A percentile compares a stretch with the other conserved stretches of the same genome.
Evolutionary conservation across 2,329 filamentous ascomycete genomes (phyloP).

Genomic region (Xylaria polymorpha): DNA sequence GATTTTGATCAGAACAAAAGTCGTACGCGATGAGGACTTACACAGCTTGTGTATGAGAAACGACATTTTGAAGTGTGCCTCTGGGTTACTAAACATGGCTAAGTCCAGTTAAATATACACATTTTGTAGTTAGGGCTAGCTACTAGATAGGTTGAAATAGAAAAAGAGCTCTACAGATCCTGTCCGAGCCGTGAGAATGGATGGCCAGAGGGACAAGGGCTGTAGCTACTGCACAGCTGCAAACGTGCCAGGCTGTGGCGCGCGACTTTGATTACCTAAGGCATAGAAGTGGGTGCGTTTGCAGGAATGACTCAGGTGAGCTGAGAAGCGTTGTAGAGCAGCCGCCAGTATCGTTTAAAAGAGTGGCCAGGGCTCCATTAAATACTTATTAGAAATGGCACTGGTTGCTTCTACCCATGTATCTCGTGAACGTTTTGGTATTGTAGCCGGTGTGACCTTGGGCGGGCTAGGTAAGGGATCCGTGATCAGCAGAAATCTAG

Average conservation of each 20-base stretch:
- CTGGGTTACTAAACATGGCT: background rate
- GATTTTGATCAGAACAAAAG: background rate
- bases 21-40: background rate
- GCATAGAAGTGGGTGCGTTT: background rate
- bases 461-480: conserved; percentile 5
- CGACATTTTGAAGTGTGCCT: background rate
- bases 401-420: background rate
- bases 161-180: background rate
- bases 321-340: background rate
- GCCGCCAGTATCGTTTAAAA: background rate
- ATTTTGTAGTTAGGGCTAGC: background rate
- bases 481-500: conserved; percentile 21
- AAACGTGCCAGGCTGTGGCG: conserved; percentile 2
- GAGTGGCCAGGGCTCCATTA: background rate
- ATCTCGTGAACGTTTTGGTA: background rate
- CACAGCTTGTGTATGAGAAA: background rate
- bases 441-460: conserved; percentile 5
- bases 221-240: background rate
- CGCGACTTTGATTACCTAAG: background rate
- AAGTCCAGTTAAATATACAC: background rate
- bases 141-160: background rate
- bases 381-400: background rate
- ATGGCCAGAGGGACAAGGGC: background rate
- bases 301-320: conserved; percentile 4
- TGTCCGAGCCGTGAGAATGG: background rate